phyloP scores from a whole-genome alignment of 1,284 basidiomycete species.

The Pterula multifida region DNA sequence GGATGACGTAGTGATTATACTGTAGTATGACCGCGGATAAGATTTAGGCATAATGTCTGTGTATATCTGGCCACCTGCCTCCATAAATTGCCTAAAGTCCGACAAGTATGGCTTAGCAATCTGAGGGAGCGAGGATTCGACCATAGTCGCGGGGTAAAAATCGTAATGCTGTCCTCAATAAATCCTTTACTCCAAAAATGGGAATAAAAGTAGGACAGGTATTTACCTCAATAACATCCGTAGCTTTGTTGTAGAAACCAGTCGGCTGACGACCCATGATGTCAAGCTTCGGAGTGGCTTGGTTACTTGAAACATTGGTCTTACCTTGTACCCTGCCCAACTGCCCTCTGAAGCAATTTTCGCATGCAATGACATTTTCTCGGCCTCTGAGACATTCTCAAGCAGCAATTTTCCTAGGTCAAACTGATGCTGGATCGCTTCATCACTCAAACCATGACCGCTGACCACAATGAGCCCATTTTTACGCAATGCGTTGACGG shows the following conservation, averaged over 20 bases:
- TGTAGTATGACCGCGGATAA: no score
- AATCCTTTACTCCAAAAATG: no score
- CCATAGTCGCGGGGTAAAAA: slow-evolving; percentile 8
- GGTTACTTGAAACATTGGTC: no score
- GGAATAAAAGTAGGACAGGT: no score
- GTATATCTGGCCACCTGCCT: no score
- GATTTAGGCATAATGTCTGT: no score
- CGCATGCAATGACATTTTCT: slow-evolving; percentile 10
- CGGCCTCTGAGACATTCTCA: slow-evolving; percentile 10
- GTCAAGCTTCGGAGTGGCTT: no score
- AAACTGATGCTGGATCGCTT: slow-evolving; percentile 11
- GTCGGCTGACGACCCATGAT: no score
- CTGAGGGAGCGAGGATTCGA: slow-evolving; percentile 1
- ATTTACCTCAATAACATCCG: slow-evolving; percentile 10
- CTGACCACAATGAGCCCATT: slow-evolving; percentile 10
- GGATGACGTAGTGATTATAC: slow-evolving; percentile 11
- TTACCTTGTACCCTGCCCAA: slow-evolving; percentile 14
- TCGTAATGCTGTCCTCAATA: slow-evolving; percentile 9
- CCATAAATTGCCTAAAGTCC: slow-evolving; percentile 11
- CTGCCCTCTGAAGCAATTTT: slow-evolving; percentile 9
- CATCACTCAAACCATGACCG: slow-evolving; percentile 10
- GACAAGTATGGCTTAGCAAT: slow-evolving; percentile 8
- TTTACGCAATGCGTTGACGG: background rate
- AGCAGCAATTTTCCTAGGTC: slow-evolving; percentile 9
- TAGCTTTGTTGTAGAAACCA: slow-evolving; percentile 9